A percentile compares a stretch with the other conserved stretches of the same genome.
Conservation (phyloP, 1,284 basidiomycete species). For the Rhodotorula sp. region DNA sequence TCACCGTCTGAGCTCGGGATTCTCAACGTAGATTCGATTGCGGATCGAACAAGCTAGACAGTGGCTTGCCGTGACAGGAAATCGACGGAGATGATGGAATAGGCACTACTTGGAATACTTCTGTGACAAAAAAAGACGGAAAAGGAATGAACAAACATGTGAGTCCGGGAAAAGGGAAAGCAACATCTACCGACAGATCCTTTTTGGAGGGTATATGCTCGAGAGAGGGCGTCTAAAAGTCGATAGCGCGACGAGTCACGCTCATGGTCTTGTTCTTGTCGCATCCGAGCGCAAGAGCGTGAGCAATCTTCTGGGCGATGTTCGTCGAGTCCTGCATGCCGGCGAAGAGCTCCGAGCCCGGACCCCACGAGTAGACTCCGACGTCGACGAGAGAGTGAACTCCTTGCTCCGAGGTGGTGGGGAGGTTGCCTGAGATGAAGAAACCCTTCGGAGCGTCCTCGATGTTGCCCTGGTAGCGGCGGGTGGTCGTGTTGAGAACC, state of each 20-base stretch:
- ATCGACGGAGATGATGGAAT: no score
- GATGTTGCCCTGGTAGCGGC: constrained; percentile 50
- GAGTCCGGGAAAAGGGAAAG: no score
- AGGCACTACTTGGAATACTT: no score
- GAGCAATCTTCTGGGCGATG: constrained; percentile 48
- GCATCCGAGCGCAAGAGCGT: constrained; percentile 47
- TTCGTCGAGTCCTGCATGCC: constrained; percentile 40
- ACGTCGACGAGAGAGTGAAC: constrained; percentile 50
- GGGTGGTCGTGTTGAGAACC: constrained; percentile 17
- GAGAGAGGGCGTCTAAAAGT: neutral
- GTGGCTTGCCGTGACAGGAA: no score
- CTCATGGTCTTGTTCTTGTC: constrained; percentile 23
- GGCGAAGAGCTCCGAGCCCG: constrained; percentile 50
- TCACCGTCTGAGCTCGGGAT: no score
- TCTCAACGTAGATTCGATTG: no score
- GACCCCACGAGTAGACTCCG: constrained; percentile 51
- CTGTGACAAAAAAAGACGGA: no score
- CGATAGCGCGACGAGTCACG: neutral
- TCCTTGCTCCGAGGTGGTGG: constrained; percentile 46
- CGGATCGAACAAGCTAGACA: no score
- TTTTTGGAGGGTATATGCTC: neutral
- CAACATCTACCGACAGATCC: neutral
- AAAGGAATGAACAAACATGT: no score
- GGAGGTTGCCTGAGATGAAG: constrained; percentile 43
- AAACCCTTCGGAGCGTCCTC: constrained; percentile 49